These are phyloP conservation scores for Tuber aestivum DNA, from an alignment of 495 filamentous ascomycete genomes.

Conservation along the genomic window DNA sequence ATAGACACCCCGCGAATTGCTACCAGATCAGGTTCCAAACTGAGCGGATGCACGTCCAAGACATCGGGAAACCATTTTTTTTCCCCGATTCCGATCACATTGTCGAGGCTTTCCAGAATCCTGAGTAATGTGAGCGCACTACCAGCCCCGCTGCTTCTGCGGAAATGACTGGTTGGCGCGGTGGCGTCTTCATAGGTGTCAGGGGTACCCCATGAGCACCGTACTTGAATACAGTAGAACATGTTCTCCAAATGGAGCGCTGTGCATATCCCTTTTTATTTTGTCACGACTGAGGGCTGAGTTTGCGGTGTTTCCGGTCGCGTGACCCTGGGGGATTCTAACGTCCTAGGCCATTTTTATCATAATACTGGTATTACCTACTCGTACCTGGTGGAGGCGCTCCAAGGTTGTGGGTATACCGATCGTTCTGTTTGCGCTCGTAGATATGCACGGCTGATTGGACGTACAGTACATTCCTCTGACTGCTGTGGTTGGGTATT, in stretches of 20 bases:
- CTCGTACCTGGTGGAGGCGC: neutral
- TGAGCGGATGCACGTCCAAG: neutral
- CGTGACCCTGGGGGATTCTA: neutral
- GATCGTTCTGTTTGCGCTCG: neutral
- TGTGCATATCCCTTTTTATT: neutral
- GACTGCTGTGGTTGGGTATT: neutral
- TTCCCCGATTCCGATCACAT: neutral
- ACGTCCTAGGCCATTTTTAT: neutral
- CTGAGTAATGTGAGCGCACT: neutral
- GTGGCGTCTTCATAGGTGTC: neutral
- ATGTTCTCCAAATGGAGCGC: neutral
- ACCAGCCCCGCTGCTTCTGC: neutral
- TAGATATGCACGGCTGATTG: neutral
- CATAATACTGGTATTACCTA: too few relatives aligned
- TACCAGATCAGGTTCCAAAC: neutral
- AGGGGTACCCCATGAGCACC: neutral
- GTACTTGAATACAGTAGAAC: neutral
- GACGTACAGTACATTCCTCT: neutral
- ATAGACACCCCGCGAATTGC: neutral
- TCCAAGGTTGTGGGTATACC: neutral
- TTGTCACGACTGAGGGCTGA: neutral
- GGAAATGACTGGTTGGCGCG: neutral
- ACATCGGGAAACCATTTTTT: neutral
- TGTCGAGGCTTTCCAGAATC: neutral
- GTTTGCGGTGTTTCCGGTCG: neutral